Evolutionary conservation across 257 asterid species (phyloP), one percentile per base, ranked within the genome.

Genomic region (Haberlea rhodopensis): DNA sequence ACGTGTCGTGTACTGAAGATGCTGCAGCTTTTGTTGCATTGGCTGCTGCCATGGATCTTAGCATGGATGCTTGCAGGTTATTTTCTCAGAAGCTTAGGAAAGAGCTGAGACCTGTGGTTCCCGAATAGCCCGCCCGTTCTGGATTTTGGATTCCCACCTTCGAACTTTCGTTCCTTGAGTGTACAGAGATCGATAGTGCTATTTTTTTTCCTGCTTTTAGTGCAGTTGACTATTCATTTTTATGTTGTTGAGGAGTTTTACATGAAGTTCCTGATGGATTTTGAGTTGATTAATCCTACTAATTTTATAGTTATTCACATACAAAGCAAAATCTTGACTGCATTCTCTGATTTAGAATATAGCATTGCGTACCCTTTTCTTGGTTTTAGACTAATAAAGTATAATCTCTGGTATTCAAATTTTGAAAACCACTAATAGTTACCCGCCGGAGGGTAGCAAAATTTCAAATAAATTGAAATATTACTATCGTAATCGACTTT

Each of bases 11-110:
- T 84, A 65, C 96, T 3, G 99, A 90, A 87, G 99, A 90, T 52
- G 99, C 96, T 0, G 99, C 99, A 3, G 96, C 87, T 0, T 94
- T 90, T 8, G 97, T 94, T 71, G 97, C 99, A 2, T 63, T 94
- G 78, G 94, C 99, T 0, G 97, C 95, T 3, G 99, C 99, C 0
- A 74, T 94, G 89, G 96, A 90, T 70, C 79, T 90, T 2, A 94
- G 97, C 66, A 79, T 94, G 89, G 99, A 94, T 64, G 99, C 99
- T 61, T 87, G 95, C 27, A 74, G 82, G 57, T 75, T 83, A 29
- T 94, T 94, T 61, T 87, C 96, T 0, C 83, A 81, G 29, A 94
- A 80, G 81, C 89, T 90, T 40, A 77, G 97, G 70, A 90, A 86
- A 75, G 99, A 94, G 62, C 65, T 94, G 77, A 82, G 96, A 53